A percentile compares a stretch with the other conserved stretches of the same genome.
These are phyloP conservation scores for Wickerhamiella alocasiicola DNA, from an alignment of 805 yeast genomes.

Conservation along the genomic window DNA sequence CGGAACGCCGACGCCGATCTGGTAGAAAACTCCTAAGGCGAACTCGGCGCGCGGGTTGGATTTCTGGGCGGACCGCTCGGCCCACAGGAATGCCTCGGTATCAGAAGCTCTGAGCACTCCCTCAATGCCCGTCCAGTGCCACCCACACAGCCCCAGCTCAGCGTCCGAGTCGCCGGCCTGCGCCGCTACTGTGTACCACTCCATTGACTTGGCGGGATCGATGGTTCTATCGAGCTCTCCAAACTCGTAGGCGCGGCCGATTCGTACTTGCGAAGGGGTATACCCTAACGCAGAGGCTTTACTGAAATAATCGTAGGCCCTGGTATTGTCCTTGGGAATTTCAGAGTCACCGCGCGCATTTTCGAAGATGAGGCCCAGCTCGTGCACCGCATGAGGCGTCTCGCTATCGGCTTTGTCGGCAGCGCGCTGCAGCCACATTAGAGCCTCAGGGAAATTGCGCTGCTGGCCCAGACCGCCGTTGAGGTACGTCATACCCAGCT, in stretches of 20 bases:
- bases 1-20: conserved; percentile 55
- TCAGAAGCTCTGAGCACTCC: conserved; percentile 46
- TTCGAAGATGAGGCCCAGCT: conserved; percentile 42
- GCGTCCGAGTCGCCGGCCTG: conserved; percentile 52
- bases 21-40: conserved; percentile 58
- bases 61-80: conserved; percentile 52
- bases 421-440: conserved; percentile 43
- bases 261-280: conserved; percentile 53
- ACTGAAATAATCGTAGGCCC: conserved; percentile 41
- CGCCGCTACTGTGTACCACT: conserved; percentile 66
- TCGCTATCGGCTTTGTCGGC: conserved; percentile 32
- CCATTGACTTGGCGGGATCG: conserved; percentile 47
- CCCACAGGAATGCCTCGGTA: conserved; percentile 66
- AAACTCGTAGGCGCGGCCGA: conserved; percentile 63
- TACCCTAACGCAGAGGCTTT: conserved; percentile 42
- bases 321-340: conserved; percentile 23
- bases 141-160: conserved; percentile 61
- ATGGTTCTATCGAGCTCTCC: conserved; percentile 44
- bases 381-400: conserved; percentile 47
- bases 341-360: conserved; percentile 10
- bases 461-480: conserved; percentile 35
- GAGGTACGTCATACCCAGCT: conserved; percentile 52
- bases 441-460: conserved; percentile 33
- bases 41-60: conserved; percentile 60
- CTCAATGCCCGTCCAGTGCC: conserved; percentile 66